Evolutionary conservation across 805 yeast genomes (phyloP), one percentile per base, ranked within the genome.

Genomic region (Metschnikowia matae): DNA sequence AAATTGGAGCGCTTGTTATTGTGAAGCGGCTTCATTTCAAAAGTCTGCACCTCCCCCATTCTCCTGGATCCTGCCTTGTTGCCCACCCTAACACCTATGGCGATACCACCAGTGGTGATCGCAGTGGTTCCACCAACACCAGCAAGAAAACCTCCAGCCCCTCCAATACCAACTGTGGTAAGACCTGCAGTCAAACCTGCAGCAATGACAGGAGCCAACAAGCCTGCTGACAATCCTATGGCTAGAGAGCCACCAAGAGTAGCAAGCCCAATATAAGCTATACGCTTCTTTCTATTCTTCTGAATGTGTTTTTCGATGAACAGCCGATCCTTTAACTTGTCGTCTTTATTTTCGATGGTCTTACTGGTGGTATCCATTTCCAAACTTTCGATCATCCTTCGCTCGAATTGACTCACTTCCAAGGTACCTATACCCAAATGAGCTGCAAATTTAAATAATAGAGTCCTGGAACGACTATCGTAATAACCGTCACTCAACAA

Each of bases 141-240:
- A 0, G 97, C 97, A 32, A 94, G 72, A 57, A 94, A 94, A 1
- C 95, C 89, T 14, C 89, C 69, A 0, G 98, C 89, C n/a, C 99
- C 98, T 1, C 88, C 76, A 20, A 95, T 87, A 32, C 99, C 99
- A 20, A 92, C 82, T 0, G 99, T 94, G 1, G 97, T 85, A 38
- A 94, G 74, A 14, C 98, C 99, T 3, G 98, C 98, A 1, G 98
- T 99, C 29, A 94, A 63, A 61, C 99, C 99, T 1, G 98, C 98
- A 46, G 98, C 98, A 61, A 94, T 95, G 2, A 95, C 96, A 0
- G 99, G 99, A 0, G 99, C 99, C 41, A 94, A 71, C 40, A 94
- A 68, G 6, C 99, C 99, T 7, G 96, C 98, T 53, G 97, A 89
- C 17, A 94, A 73, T 1, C 99, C 99, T 51, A 94, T 80, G 1